Conservation (phyloP, 345 rosid species). For the Pistacia integerrima region DNA sequence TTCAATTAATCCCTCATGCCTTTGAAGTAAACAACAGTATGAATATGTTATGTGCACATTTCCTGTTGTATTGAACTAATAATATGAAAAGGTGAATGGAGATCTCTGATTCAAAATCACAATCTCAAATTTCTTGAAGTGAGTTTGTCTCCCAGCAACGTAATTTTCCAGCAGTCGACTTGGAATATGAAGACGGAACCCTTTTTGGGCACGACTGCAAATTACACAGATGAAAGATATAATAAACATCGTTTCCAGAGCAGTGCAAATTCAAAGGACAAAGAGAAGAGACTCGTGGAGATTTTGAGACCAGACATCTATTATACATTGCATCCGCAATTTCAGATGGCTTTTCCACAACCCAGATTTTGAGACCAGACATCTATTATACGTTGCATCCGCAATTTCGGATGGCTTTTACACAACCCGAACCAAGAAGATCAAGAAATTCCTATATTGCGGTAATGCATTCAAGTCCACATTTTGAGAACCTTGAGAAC, state of each 20-base stretch:
- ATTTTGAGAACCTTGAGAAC: neutral
- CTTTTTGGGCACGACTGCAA: constrained; percentile 84
- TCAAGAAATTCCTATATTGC: neutral
- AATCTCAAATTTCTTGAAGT: constrained; percentile 51
- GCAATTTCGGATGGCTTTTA: neutral
- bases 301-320: neutral
- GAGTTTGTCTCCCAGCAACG: constrained; percentile 80
- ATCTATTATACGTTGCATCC: neutral
- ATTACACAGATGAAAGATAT: neutral
- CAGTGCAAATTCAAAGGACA: neutral
- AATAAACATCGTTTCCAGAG: neutral
- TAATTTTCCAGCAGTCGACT: constrained; percentile 80
- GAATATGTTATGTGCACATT: too few relatives aligned
- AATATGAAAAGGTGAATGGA: neutral
- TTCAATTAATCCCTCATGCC: too few relatives aligned
- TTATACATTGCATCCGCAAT: neutral
- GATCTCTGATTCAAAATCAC: constrained; percentile 29
- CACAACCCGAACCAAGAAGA: neutral
- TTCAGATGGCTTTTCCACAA: neutral
- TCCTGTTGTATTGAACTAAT: too few relatives aligned
- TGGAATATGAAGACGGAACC: constrained; percentile 66
- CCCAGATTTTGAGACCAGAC: neutral
- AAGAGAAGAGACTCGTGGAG: neutral
- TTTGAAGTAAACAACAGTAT: too few relatives aligned
- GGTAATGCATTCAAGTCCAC: neutral